Evolutionary conservation across 2,329 filamentous ascomycete species (phyloP).

Genomic region (Lithohypha guttulata): DNA sequence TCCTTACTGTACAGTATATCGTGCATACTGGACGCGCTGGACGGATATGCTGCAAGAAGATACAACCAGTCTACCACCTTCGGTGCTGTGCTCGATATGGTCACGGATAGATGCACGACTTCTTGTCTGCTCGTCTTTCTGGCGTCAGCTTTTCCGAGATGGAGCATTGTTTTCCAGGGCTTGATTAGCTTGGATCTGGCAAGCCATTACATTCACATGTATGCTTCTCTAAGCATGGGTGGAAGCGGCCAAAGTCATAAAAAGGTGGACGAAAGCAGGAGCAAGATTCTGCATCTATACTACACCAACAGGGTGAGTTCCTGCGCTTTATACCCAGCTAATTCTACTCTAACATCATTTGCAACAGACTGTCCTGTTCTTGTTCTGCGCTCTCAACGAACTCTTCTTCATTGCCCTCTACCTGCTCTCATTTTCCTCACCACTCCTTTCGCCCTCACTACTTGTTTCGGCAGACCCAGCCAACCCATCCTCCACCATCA

Average conservation of each 20-base stretch:
- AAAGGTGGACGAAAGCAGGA: constrained; percentile 78
- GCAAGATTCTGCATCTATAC: constrained; percentile 85
- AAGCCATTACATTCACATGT: constrained; percentile 99
- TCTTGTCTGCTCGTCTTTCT: constrained; percentile 90
- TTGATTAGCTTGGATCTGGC: constrained; percentile 87
- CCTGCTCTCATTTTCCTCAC: constrained; percentile 91
- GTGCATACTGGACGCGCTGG: constrained; percentile 87
- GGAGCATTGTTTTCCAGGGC: constrained; percentile 87
- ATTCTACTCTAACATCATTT: constrained; percentile 4
- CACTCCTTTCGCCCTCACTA: constrained; percentile 75
- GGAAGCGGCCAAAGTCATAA: constrained; percentile 77
- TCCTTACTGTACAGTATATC: constrained; percentile 70
- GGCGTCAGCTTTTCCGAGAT: constrained; percentile 85
- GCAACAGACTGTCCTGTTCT: constrained; percentile 73
- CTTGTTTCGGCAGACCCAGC: constrained; percentile 28
- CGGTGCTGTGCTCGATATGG: constrained; percentile 96
- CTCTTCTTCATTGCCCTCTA: constrained; percentile 97
- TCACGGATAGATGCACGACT: constrained; percentile 95
- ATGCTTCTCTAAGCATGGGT: constrained; percentile 80
- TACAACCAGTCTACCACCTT: constrained; percentile 91
- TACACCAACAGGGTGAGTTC: constrained; percentile 87
- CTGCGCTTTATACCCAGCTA: neutral
- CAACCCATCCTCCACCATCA: constrained; percentile 14
- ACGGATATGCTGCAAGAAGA: constrained; percentile 79
- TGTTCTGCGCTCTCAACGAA: constrained; percentile 84